phyloP scores from a whole-genome alignment of 176 grass and related monocot species.

The Melocanna baccifera region DNA sequence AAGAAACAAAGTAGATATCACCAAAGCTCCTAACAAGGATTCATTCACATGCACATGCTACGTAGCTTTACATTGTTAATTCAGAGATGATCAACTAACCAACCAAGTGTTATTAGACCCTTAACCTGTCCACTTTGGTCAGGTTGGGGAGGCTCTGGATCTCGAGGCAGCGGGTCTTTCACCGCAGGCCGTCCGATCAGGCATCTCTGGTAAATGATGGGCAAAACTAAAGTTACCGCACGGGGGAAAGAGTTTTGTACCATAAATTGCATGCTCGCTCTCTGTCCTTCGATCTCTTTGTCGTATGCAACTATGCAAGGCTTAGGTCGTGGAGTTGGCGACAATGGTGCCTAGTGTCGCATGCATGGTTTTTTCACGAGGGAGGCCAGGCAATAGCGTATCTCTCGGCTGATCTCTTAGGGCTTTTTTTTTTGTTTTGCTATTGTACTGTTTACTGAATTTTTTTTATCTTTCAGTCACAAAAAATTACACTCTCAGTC shows the following conservation, averaged over 20 bases:
- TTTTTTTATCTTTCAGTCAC: too few species aligned
- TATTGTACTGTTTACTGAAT: too few species aligned
- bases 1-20: conserved; percentile 2
- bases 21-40: conserved; percentile 36
- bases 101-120: conserved; percentile 18
- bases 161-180: conserved; percentile 23
- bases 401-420: neutral
- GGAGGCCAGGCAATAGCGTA: neutral
- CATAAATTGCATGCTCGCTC: neutral
- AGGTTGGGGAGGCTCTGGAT: conserved; percentile 54
- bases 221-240: conserved; percentile 38
- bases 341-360: neutral
- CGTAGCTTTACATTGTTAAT: neutral
- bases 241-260: conserved; percentile 37
- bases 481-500: too few species aligned
- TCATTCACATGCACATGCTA: conserved; percentile 25
- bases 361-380: neutral
- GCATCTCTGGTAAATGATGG: conserved; percentile 9
- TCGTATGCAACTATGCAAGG: neutral
- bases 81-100: conserved; percentile 16
- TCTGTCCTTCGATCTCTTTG: neutral
- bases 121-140: conserved; percentile 21
- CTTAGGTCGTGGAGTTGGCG: too few species aligned
- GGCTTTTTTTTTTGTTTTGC: too few species aligned
- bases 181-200: conserved; percentile 26